Evolutionary conservation across 2,329 filamentous ascomycete genomes (phyloP).

Genomic region (Trichophyton simii): DNA sequence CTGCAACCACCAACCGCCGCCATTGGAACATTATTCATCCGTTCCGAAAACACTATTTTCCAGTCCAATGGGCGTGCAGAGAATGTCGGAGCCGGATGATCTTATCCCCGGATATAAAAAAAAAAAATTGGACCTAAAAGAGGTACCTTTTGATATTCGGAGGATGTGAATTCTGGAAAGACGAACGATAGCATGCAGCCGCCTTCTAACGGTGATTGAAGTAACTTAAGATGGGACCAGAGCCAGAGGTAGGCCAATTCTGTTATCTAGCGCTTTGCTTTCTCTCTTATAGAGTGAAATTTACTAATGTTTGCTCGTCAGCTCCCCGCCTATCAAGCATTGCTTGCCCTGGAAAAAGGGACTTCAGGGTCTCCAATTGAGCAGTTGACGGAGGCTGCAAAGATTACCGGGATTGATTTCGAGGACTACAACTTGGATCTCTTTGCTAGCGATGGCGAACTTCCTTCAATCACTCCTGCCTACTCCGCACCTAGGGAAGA

Average conservation of each 20-base stretch:
- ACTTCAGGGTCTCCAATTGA: conserved; percentile 24
- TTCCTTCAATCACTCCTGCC: neutral
- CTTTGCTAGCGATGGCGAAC: neutral
- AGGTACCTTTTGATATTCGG: neutral
- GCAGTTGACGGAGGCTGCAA: conserved; percentile 32
- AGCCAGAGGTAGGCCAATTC: neutral
- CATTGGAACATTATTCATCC: too few species aligned
- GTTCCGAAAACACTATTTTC: neutral
- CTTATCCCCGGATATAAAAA: neutral
- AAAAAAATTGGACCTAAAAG: neutral
- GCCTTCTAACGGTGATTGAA: neutral
- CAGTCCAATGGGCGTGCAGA: too few species aligned
- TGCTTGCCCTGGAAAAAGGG: conserved; percentile 35
- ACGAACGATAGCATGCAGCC: neutral
- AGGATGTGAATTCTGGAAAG: neutral
- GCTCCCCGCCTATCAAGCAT: conserved; percentile 31
- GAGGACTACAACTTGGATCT: conserved; percentile 16
- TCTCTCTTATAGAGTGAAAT: conserved; percentile 11
- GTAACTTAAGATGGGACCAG: neutral
- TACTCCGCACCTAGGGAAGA: conserved; percentile 41
- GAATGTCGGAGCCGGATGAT: neutral
- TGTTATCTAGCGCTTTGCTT: neutral
- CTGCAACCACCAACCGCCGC: too few species aligned
- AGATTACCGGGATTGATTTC: conserved; percentile 32
- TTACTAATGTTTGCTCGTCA: conserved; percentile 13